Evolutionary conservation across 23 red algal species (phyloP).

Genomic region (Agarophyton chilense): DNA sequence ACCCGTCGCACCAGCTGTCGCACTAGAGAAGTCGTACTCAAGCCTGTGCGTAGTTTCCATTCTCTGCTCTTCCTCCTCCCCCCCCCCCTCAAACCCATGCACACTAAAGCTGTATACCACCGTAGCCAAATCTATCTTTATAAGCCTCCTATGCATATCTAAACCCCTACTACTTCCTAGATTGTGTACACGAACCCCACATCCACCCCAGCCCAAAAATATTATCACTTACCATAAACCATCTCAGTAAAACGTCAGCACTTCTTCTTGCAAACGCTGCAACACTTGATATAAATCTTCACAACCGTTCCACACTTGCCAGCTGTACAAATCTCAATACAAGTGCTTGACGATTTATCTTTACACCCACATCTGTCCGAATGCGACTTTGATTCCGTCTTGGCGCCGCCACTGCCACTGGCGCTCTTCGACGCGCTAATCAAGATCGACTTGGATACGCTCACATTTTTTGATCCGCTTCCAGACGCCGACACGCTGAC

Average conservation of each 20-base stretch:
- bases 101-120: too few species aligned
- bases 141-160: neutral
- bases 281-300: constrained; percentile 18
- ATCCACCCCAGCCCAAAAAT: neutral
- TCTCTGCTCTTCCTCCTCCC: too few species aligned
- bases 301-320: neutral
- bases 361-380: constrained; percentile 9
- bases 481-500: neutral
- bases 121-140: neutral
- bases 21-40: too few species aligned
- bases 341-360: neutral
- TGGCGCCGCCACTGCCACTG: neutral
- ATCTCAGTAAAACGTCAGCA: neutral
- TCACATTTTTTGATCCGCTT: neutral
- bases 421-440: neutral
- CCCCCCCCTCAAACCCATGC: too few species aligned
- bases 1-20: too few species aligned
- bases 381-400: neutral
- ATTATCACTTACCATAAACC: neutral
- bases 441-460: neutral
- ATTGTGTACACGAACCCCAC: neutral
- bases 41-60: too few species aligned
- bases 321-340: neutral
- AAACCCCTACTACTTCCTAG: neutral
- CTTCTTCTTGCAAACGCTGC: constrained; percentile 13